These are phyloP conservation scores for Simmondsia chinensis DNA, from an alignment of 148 eudicot species.

Conservation along the genomic window DNA sequence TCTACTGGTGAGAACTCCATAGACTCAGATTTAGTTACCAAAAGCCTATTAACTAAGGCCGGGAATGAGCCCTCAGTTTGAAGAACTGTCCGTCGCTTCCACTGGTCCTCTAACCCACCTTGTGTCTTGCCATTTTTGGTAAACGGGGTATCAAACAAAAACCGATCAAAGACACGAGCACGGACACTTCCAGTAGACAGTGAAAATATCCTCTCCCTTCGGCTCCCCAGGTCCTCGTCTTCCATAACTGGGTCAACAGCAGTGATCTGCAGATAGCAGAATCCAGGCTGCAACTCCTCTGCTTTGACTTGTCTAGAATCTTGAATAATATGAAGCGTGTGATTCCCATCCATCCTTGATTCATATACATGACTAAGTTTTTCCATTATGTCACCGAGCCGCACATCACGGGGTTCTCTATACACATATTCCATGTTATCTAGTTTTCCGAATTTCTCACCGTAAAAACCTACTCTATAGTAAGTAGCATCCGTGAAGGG, in stretches of 20 bases:
- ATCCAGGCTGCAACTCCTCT: constrained; percentile 86
- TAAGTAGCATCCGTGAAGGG: constrained; percentile 98
- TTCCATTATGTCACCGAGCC: constrained; percentile 99
- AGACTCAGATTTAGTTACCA: constrained; percentile 82
- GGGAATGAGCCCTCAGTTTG: constrained; percentile 99
- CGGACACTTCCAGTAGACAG: constrained; percentile 95
- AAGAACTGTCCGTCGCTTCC: constrained; percentile 93
- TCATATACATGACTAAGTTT: constrained; percentile 95
- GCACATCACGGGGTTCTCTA: constrained; percentile 93
- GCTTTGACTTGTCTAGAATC: constrained; percentile 97
- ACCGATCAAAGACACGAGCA: constrained; percentile 95
- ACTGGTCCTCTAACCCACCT: constrained; percentile 97
- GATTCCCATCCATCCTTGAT: constrained; percentile 81
- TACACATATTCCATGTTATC: constrained; percentile 84
- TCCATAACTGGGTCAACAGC: constrained; percentile 99
- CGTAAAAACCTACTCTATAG: constrained; percentile 98
- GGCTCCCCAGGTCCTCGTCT: constrained; percentile 97
- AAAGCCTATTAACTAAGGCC: constrained; percentile 87
- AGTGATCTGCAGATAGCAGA: constrained; percentile 93
- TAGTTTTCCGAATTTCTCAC: constrained; percentile 87
- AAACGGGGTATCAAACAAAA: constrained; percentile 95
- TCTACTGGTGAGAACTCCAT: constrained; percentile 99
- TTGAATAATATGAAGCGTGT: constrained; percentile 79
- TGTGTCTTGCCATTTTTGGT: constrained; percentile 99
- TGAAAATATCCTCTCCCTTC: constrained; percentile 95